Evolutionary conservation across 83 land plant genomes (phyloP).

Genomic region (Diphasiastrum complanatum): DNA sequence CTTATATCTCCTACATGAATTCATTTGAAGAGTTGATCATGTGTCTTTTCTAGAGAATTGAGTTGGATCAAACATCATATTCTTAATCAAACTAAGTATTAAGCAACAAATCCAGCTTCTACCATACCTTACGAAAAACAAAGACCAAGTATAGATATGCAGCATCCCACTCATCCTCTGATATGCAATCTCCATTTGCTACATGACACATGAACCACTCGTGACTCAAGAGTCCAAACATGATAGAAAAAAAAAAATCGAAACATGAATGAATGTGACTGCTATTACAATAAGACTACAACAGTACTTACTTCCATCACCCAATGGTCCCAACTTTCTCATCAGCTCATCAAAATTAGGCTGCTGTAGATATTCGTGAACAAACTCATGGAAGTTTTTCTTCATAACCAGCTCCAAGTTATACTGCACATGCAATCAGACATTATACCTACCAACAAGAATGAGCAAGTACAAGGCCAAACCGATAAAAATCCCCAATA

Average conservation of each 20-base stretch:
- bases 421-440: slow-evolving; percentile 38
- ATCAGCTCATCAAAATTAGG: slow-evolving; percentile 64
- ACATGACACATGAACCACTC: not conserved
- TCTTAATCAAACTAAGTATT: no score
- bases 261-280: not conserved
- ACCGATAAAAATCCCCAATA: no score
- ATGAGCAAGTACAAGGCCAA: no score
- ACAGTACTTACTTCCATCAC: slow-evolving; percentile 58
- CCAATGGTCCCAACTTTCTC: slow-evolving; percentile 73
- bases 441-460: not conserved
- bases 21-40: no score
- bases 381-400: slow-evolving; percentile 65
- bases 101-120: no score
- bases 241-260: not conserved
- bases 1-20: no score
- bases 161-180: slow-evolving; percentile 72
- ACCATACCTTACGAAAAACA: slow-evolving; percentile 67
- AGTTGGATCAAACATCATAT: no score
- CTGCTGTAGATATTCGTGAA: slow-evolving; percentile 51
- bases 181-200: slow-evolving; percentile 44
- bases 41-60: no score
- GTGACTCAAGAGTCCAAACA: not conserved
- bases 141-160: slow-evolving; percentile 59
- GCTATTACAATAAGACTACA: slow-evolving; percentile 27
- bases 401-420: slow-evolving; percentile 55